Base-by-base conservation (phyloP, 306 rosid species). In the Malus sieversii region DNA sequence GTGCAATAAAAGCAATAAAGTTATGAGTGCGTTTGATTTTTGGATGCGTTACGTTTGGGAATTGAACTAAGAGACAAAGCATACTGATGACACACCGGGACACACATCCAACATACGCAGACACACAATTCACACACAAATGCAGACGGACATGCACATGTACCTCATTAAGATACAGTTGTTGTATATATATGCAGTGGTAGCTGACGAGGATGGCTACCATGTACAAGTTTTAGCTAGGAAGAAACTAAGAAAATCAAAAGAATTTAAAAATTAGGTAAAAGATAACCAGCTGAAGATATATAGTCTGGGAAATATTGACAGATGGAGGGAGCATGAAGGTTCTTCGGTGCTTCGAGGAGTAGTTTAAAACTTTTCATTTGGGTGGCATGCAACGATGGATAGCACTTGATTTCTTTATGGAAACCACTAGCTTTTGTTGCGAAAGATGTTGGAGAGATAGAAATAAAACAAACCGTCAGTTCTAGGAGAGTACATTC, bases 341-440 rank as follows among this genome's bases (percentile, higher is more conserved):
- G 25, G 38, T 10, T 45, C 27, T 65, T 71, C 58, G 67, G 48
- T 80, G 72, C 64, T 71, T 16, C 11, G 40, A 61, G 23, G 75
- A 71, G 69, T 27, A 65, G 61, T 40, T 16, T n/a, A n/a, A 4
- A 44, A 48, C 44, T 33, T 73, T 53, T 57, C 15, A 38, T 16
- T 60, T 70, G 71, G 87, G 96, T 90, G 94, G 82, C 70, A 84
- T 72, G 55, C 10, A 88, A 90, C 86, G 85, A 81, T 70, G 93
- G 91, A 91, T n/a, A 30, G 72, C 98, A 90, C 96, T 87, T 83
- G 60, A 45, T 46, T 65, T 73, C 57, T 77, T 79, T 73, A 57
- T 60, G 67, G 70, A 25, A 15, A 29, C 78, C 70, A 66, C 72
- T 65, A 69, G 60, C 69, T 59, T 53, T 22, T 38, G 61, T 58